A percentile compares a stretch with the other conserved stretches of the same genome.
phyloP scores from a whole-genome alignment of 2,329 filamentous ascomycete species.

The Diplocarpon rosae region DNA sequence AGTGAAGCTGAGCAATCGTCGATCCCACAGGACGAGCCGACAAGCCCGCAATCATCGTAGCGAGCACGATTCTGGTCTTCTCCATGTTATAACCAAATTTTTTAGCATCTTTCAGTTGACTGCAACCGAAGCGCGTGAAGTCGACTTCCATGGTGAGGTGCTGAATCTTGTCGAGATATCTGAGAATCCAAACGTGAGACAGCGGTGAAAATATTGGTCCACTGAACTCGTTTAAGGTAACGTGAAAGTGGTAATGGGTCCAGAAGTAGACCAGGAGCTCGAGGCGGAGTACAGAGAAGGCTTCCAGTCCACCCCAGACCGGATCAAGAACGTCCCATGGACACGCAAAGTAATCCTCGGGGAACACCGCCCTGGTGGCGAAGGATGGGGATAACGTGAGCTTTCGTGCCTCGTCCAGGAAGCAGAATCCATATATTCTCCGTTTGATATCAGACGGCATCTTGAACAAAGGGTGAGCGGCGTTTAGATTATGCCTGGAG shows the following conservation, averaged over 20 bases:
- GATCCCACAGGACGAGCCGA: neutral
- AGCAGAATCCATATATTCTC: conserved; percentile 21
- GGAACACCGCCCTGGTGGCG: conserved; percentile 19
- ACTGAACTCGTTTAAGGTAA: conserved; percentile 21
- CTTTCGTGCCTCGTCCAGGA: conserved; percentile 15
- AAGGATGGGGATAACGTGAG: conserved; percentile 20
- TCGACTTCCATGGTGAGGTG: conserved; percentile 26
- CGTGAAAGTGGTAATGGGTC: conserved; percentile 25
- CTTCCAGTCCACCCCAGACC: conserved; percentile 16
- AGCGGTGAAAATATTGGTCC: conserved; percentile 20
- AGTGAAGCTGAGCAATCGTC: conserved; percentile 9
- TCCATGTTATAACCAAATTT: conserved; percentile 1
- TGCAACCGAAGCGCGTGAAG: conserved; percentile 22
- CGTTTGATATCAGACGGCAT: conserved; percentile 15
- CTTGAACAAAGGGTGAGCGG: conserved; percentile 7
- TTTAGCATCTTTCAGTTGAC: conserved; percentile 8
- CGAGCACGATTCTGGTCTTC: neutral
- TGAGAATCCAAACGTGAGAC: conserved; percentile 19
- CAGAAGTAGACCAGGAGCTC: conserved; percentile 27
- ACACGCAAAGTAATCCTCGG: conserved; percentile 17
- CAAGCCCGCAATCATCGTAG: neutral
- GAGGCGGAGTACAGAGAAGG: conserved; percentile 15
- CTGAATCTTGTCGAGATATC: conserved; percentile 19
- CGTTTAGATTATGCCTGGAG: neutral
- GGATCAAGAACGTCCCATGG: conserved; percentile 20